These are phyloP conservation scores for Gnetum montanum DNA, from an alignment of 75 land plant genomes.

Conservation along the genomic window DNA sequence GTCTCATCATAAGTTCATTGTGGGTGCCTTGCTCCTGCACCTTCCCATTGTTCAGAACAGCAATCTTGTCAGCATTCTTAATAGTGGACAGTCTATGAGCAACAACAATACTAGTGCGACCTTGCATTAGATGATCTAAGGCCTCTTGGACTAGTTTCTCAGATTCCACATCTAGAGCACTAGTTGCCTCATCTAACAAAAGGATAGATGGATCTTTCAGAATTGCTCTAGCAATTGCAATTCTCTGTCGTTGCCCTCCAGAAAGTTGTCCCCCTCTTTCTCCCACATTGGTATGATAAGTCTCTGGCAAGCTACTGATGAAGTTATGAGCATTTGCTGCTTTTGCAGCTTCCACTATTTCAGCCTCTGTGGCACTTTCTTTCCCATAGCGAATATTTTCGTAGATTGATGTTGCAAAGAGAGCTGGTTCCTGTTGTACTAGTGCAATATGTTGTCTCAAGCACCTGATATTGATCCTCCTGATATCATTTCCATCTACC, in stretches of 20 bases:
- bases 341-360: slow-evolving; percentile 45
- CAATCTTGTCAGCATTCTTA: slow-evolving; percentile 44
- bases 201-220: slow-evolving; percentile 59
- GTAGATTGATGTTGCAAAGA: slow-evolving; percentile 56
- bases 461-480: slow-evolving; percentile 28
- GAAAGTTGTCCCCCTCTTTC: slow-evolving; percentile 66
- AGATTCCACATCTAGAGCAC: slow-evolving; percentile 62
- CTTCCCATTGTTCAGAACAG: slow-evolving; percentile 46
- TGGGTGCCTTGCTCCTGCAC: slow-evolving; percentile 53
- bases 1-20: slow-evolving; percentile 23
- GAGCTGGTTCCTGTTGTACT: slow-evolving; percentile 66
- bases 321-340: slow-evolving; percentile 66
- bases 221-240: slow-evolving; percentile 67
- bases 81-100: slow-evolving; percentile 73
- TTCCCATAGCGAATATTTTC: slow-evolving; percentile 64
- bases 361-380: slow-evolving; percentile 42
- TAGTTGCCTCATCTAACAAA: slow-evolving; percentile 75
- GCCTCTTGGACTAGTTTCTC: slow-evolving; percentile 64
- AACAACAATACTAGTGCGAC: slow-evolving; percentile 52
- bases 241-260: slow-evolving; percentile 73
- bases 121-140: slow-evolving; percentile 47
- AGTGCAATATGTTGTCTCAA: slow-evolving; percentile 44
- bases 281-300: slow-evolving; percentile 58
- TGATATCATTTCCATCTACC: slow-evolving; percentile 52
- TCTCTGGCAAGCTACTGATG: slow-evolving; percentile 46